These are phyloP conservation scores for Plantago elongata DNA, from an alignment of 257 asterid species.

Conservation along the genomic window DNA sequence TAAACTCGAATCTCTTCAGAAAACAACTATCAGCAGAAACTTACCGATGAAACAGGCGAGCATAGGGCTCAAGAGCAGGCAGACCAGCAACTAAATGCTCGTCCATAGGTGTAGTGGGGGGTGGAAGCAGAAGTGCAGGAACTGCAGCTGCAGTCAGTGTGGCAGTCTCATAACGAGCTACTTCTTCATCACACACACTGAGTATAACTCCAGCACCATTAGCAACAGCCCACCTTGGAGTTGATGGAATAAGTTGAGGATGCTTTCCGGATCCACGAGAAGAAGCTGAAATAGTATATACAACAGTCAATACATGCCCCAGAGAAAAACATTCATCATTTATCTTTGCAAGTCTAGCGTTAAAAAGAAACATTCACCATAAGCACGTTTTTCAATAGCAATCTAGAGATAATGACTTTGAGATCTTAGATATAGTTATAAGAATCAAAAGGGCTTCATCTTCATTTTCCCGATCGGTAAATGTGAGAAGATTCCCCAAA, in stretches of 20 bases:
- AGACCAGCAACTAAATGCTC: slow-evolving; percentile 99
- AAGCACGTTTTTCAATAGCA: background rate
- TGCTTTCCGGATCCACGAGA: slow-evolving; percentile 99
- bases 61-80: slow-evolving; percentile 99
- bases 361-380: slow-evolving; percentile 4
- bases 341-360: slow-evolving; percentile 13
- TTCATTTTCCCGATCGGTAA: slow-evolving; percentile 1
- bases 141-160: slow-evolving; percentile 95
- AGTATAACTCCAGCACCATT: slow-evolving; percentile 99
- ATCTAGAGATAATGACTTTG: slow-evolving; percentile 3
- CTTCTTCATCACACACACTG: slow-evolving; percentile 99
- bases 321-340: slow-evolving; percentile 3
- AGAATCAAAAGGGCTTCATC: background rate
- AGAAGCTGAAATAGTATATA: slow-evolving; percentile 50
- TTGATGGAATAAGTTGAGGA: slow-evolving; percentile 92
- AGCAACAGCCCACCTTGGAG: slow-evolving; percentile 99
- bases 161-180: slow-evolving; percentile 94
- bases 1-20: background rate
- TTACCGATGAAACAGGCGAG: slow-evolving; percentile 91
- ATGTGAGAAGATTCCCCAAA: slow-evolving; percentile 4
- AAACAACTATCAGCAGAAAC: slow-evolving; percentile 17
- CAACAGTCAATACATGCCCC: slow-evolving; percentile 13
- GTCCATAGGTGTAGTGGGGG: slow-evolving; percentile 96
- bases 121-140: slow-evolving; percentile 98
- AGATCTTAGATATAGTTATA: background rate